These are phyloP conservation scores for Trichophyton rubrum DNA, from an alignment of 2,329 filamentous ascomycete genomes.

Conservation along the genomic window DNA sequence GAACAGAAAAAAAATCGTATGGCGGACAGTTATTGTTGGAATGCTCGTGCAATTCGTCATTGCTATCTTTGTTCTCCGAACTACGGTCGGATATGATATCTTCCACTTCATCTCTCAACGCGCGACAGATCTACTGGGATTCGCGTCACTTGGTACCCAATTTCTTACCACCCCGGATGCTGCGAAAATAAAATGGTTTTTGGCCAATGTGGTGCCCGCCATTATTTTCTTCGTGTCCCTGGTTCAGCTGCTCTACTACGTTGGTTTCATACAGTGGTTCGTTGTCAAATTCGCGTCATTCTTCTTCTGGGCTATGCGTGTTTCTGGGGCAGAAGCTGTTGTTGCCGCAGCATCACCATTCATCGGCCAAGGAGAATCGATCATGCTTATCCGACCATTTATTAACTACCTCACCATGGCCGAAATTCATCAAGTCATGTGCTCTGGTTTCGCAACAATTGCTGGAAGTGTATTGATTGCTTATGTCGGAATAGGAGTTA, in stretches of 20 bases:
- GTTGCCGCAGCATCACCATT: conserved; percentile 88
- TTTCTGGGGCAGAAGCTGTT: conserved; percentile 85
- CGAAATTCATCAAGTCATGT: conserved; percentile 87
- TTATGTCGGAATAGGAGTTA: conserved; percentile 74
- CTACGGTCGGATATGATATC: conserved; percentile 70
- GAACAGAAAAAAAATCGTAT: conserved; percentile 48
- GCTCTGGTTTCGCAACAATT: conserved; percentile 83
- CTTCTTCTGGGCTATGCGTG: conserved; percentile 80
- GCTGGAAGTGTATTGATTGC: conserved; percentile 75
- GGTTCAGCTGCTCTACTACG: conserved; percentile 76
- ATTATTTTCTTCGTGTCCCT: conserved; percentile 94
- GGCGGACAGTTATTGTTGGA: conserved; percentile 74
- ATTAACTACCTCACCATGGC: conserved; percentile 73
- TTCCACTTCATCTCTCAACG: conserved; percentile 77
- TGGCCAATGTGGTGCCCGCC: conserved; percentile 67
- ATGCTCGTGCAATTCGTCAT: conserved; percentile 83
- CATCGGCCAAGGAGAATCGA: conserved; percentile 87
- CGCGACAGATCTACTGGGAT: conserved; percentile 61
- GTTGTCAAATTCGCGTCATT: conserved; percentile 75
- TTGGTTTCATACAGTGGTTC: conserved; percentile 77
- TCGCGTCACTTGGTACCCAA: conserved; percentile 56
- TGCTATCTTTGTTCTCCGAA: conserved; percentile 76
- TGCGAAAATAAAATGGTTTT: conserved; percentile 46
- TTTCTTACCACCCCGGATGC: conserved; percentile 52
- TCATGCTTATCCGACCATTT: conserved; percentile 82